Conservation (phyloP, 371 early-diverging fungal species). For the Rhizopus microsporus region DNA sequence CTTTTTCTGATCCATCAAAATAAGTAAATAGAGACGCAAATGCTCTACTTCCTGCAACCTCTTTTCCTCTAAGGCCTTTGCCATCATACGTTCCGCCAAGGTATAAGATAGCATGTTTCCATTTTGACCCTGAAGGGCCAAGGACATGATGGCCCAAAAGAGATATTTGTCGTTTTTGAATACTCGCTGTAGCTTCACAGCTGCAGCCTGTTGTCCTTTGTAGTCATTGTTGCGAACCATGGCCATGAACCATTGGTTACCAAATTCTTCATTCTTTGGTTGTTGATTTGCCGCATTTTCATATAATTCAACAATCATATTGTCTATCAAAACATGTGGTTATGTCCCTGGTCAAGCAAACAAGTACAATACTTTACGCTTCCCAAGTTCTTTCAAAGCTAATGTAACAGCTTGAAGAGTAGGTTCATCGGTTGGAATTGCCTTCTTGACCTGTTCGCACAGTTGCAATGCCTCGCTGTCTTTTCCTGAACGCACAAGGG, state of each 20-base stretch:
- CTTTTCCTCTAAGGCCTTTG: constrained; percentile 76
- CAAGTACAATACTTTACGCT: constrained; percentile 43
- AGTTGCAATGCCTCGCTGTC: constrained; percentile 70
- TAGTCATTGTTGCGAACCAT: constrained; percentile 72
- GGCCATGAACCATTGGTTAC: constrained; percentile 84
- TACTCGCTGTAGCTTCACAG: constrained; percentile 78
- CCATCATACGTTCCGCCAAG: constrained; percentile 86
- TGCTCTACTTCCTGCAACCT: constrained; percentile 57
- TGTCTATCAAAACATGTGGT: constrained; percentile 35
- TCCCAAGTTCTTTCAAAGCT: constrained; percentile 64
- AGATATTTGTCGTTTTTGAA: constrained; percentile 79
- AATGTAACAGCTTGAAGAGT: constrained; percentile 75
- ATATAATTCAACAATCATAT: constrained; percentile 73
- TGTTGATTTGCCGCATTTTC: constrained; percentile 63
- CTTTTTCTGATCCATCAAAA: constrained; percentile 67
- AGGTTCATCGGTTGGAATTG: constrained; percentile 70
- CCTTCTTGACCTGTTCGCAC: constrained; percentile 70
- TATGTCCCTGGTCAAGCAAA: neutral
- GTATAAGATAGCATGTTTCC: constrained; percentile 59
- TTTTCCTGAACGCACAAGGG: constrained; percentile 68
- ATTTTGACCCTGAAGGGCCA: constrained; percentile 59
- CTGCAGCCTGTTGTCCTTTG: constrained; percentile 81
- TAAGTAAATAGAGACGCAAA: constrained; percentile 68
- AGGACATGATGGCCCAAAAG: constrained; percentile 88
- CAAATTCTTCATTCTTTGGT: constrained; percentile 77